Base-by-base conservation (phyloP, 2,329 filamentous ascomycete genomes). In the Colletotrichum sp. region DNA sequence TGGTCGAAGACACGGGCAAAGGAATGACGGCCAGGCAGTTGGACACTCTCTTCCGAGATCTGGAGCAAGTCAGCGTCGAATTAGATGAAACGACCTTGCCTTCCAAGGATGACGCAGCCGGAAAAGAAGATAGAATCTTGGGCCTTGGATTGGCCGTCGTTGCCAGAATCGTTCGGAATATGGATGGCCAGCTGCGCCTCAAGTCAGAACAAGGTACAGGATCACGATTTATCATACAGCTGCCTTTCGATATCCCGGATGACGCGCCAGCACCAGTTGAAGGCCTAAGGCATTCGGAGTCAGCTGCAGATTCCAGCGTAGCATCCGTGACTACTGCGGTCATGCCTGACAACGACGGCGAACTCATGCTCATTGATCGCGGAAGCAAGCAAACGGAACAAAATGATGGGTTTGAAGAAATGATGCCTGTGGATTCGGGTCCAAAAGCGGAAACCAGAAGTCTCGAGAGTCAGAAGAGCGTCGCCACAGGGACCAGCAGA, bases 101-200 rank as follows among this genome's bases (percentile, higher is more conserved):
- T 6, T 63, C 55, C 34, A 79, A 81, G 63, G n/a, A 84, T 55
- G 73, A 81, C 21, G 81, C 83, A 4, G 81, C 83, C 5, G 59
- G 28, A 13, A 68, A 71, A 55, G 79, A 86, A 24, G 77, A 82
- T 21, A 84, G 86, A 65, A 92, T 92, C 0, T 85, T 98, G 2
- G 96, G 96, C 0, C 89, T 98, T 12, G 96, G 96, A 0, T 88
- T 98, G n/a, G 96, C 96, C 1, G 89, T 98, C 15, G 96, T 98
- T n/a, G 94, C 95, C 18, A 92, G 96, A 49, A 95, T 95, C 44
- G 89, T 98, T 36, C 91, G 93, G n/a, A 98, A 96, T 81, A 97
- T 98, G 95, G 93, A 96, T 75, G 96, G 96, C 0, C 96, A 98
- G 80, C 84, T 98, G 34, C 92, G 95, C 3, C 86, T 98, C 2